phyloP scores from a whole-genome alignment of 2,329 filamentous ascomycete species.

The Fusarium marasasianum region DNA sequence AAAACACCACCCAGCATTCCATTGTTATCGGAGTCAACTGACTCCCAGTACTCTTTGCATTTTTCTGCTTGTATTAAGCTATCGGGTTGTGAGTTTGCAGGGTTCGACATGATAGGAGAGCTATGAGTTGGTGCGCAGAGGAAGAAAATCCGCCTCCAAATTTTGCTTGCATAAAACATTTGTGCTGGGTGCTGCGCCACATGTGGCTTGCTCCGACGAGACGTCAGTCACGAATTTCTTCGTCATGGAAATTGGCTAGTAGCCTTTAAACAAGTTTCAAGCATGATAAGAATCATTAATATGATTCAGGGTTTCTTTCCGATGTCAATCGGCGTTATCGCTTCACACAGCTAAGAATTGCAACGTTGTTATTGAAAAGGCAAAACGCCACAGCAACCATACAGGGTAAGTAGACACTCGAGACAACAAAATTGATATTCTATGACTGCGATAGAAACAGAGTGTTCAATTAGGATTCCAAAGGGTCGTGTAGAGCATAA shows the following conservation, averaged over 20 bases:
- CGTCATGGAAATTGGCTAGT: rapidly evolving
- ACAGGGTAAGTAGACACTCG: background rate
- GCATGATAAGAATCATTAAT: rapidly evolving
- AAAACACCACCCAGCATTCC: conserved; percentile 93
- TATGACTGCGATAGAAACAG: rapidly evolving
- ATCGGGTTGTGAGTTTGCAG: conserved; percentile 35
- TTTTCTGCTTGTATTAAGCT: conserved; percentile 48
- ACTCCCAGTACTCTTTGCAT: conserved; percentile 59
- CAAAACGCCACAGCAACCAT: background rate
- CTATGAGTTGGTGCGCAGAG: background rate
- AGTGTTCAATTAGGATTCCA: rapidly evolving
- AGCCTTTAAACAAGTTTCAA: rapidly evolving
- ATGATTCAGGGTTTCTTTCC: rapidly evolving
- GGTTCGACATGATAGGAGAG: conserved; percentile 3
- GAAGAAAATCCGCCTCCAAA: background rate
- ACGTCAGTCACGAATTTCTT: too few species aligned
- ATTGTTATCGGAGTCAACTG: conserved; percentile 58
- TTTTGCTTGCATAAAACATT: background rate
- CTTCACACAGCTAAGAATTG: background rate
- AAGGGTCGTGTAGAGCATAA: too few species aligned
- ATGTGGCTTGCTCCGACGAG: rapidly evolving
- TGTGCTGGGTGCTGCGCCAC: background rate
- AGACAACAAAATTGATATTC: background rate
- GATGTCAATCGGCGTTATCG: rapidly evolving
- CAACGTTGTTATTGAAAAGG: rapidly evolving